A percentile compares a stretch with the other conserved stretches of the same genome.
Evolutionary conservation across 1,284 basidiomycete genomes (phyloP).

Genomic region (Veloporphyrellus conicus): DNA sequence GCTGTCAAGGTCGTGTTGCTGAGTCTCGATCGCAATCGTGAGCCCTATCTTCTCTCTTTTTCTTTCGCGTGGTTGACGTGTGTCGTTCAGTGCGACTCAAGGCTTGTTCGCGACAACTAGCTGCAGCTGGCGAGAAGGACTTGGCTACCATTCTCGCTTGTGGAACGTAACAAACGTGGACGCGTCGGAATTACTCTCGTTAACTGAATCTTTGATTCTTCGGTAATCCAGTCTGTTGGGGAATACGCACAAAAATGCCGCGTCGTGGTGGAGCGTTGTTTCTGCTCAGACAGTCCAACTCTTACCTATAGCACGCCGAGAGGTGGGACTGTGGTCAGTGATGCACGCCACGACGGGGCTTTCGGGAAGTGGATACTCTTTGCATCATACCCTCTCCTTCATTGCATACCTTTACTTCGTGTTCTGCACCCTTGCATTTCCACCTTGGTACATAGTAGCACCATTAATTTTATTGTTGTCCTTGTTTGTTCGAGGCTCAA

Average conservation of each 20-base stretch:
- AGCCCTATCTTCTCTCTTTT: slow-evolving; percentile 34
- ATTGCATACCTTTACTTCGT: slow-evolving; percentile 18
- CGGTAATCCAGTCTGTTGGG: slow-evolving; percentile 6
- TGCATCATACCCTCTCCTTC: slow-evolving; percentile 22
- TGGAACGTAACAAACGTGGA: slow-evolving; percentile 25
- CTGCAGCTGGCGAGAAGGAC: slow-evolving; percentile 73
- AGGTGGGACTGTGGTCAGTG: slow-evolving; percentile 7
- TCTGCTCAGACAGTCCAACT: slow-evolving; percentile 8
- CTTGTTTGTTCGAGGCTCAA: too few species aligned
- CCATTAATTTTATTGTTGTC: slow-evolving; percentile 8
- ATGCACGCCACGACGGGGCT: slow-evolving; percentile 5
- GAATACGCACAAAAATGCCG: slow-evolving; percentile 3
- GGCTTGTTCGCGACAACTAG: slow-evolving; percentile 74
- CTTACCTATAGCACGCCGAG: slow-evolving; percentile 30
- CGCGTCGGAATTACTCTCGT: neutral
- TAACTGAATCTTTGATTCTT: neutral
- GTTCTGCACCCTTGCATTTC: slow-evolving; percentile 7
- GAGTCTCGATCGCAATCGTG: slow-evolving; percentile 88
- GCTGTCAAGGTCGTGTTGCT: slow-evolving; percentile 84
- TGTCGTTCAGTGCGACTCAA: slow-evolving; percentile 65
- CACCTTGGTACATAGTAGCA: neutral
- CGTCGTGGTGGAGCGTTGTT: slow-evolving; percentile 8
- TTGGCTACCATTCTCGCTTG: slow-evolving; percentile 59
- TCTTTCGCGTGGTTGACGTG: slow-evolving; percentile 10
- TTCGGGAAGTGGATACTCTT: slow-evolving; percentile 7